Conservation (phyloP, 257 asterid genomes). For the Rubia yunnanensis region DNA sequence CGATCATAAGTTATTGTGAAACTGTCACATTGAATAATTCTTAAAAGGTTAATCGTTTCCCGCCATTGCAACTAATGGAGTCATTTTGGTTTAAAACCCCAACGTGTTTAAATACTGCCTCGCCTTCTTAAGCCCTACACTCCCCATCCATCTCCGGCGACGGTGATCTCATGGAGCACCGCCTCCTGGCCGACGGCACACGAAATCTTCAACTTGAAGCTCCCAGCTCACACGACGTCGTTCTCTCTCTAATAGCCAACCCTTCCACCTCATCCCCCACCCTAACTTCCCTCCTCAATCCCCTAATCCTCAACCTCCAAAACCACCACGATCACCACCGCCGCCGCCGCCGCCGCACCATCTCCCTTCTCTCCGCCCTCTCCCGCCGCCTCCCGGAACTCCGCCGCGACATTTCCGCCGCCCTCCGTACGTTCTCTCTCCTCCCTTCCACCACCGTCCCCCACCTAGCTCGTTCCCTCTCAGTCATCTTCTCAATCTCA, state of each 20-base stretch:
- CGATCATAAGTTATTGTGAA: too few relatives aligned
- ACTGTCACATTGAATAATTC: too few relatives aligned
- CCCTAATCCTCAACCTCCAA: conserved; percentile 37
- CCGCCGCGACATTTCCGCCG: conserved; percentile 26
- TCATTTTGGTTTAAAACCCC: not conserved
- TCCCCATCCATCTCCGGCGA: not conserved
- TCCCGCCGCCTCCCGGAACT: conserved; percentile 36
- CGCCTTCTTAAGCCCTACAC: not conserved
- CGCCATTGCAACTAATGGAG: not conserved
- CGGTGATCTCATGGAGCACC: conserved; percentile 14
- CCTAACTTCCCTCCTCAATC: conserved; percentile 33
- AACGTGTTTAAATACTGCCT: not conserved
- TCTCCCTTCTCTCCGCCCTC: conserved; percentile 46
- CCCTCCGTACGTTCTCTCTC: conserved; percentile 29
- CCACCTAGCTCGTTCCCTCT: conserved; percentile 43
- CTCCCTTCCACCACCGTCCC: conserved; percentile 32
- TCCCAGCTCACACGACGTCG: conserved; percentile 4
- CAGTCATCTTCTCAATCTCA: conserved; percentile 23
- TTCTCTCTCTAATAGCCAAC: conserved; percentile 53
- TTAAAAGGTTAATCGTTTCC: not conserved
- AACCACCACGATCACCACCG: conserved; percentile 20
- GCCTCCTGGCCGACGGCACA: conserved; percentile 10
- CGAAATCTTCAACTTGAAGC: not conserved
- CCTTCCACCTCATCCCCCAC: conserved; percentile 52
- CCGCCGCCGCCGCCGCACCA: conserved; percentile 19